Evolutionary conservation across 140 eudicot species (phyloP).

Genomic region (Oenanthe javanica): DNA sequence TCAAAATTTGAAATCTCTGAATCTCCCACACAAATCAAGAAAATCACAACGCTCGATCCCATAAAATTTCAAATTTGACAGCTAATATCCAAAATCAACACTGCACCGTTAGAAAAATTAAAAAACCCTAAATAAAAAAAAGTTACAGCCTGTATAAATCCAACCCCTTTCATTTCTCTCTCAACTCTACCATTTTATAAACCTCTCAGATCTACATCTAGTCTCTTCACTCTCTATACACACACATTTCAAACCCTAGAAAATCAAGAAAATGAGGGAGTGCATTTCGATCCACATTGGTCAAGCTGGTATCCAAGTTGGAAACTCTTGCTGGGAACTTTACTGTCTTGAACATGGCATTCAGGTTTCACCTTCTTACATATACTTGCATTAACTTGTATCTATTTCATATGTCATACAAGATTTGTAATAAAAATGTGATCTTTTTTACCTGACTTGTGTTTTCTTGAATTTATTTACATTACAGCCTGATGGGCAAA

Average conservation of each 20-base stretch:
- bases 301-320: slow-evolving; percentile 4
- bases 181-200: not conserved
- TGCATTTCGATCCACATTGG: slow-evolving; percentile 7
- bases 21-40: not conserved
- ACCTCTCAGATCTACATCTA: not conserved
- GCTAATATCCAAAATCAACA: not conserved
- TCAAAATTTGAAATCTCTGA: not conserved
- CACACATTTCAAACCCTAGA: not conserved
- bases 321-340: slow-evolving; percentile 5
- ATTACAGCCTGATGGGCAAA: slow-evolving; percentile 4
- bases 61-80: not conserved
- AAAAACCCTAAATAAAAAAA: not conserved
- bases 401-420: no score
- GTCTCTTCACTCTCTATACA: not conserved
- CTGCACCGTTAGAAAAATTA: not conserved
- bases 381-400: not conserved
- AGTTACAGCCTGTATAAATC: not conserved
- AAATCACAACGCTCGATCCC: not conserved
- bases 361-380: not conserved
- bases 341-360: slow-evolving; percentile 7
- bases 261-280: not conserved
- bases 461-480: not conserved
- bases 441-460: not conserved
- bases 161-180: not conserved
- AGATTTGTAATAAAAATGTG: not conserved